Percentiles rank a stretch among this genome's conserved stretches.
Conservation (phyloP, 108 stramenopile genomes). For the Skeletonema costatum region DNA sequence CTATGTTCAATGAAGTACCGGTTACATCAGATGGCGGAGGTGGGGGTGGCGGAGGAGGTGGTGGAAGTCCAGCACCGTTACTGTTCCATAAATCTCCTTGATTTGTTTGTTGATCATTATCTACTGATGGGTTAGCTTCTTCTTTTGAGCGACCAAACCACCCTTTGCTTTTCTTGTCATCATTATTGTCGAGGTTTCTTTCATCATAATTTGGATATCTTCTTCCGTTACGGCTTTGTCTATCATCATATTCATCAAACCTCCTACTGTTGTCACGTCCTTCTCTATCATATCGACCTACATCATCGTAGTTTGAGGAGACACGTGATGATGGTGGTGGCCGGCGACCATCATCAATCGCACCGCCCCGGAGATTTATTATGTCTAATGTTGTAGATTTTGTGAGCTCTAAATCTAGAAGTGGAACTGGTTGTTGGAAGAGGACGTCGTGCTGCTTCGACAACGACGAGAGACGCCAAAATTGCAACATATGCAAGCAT, state of each 20-base stretch:
- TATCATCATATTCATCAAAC: background rate
- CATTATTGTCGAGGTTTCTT: background rate
- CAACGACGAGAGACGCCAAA: background rate
- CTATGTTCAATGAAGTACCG: background rate
- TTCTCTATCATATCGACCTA: background rate
- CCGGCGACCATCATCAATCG: background rate
- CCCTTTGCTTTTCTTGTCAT: background rate
- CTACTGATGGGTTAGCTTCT: background rate
- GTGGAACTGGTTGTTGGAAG: background rate
- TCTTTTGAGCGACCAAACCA: constrained; percentile 1
- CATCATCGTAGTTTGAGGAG: background rate
- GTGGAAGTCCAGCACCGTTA: background rate
- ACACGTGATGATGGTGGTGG: background rate
- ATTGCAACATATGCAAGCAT: background rate
- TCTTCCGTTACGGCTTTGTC: background rate
- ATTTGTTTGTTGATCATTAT: background rate
- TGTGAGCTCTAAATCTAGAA: background rate
- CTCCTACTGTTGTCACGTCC: background rate
- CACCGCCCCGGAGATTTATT: background rate
- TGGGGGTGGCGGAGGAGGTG: constrained; percentile 33
- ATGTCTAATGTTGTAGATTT: background rate
- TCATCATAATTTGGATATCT: background rate
- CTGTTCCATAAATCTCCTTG: background rate
- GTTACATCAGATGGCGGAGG: background rate
- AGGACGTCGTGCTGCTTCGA: background rate